Evolutionary conservation across 306 rosid species (phyloP).

Genomic region (Cajanus cajan): DNA sequence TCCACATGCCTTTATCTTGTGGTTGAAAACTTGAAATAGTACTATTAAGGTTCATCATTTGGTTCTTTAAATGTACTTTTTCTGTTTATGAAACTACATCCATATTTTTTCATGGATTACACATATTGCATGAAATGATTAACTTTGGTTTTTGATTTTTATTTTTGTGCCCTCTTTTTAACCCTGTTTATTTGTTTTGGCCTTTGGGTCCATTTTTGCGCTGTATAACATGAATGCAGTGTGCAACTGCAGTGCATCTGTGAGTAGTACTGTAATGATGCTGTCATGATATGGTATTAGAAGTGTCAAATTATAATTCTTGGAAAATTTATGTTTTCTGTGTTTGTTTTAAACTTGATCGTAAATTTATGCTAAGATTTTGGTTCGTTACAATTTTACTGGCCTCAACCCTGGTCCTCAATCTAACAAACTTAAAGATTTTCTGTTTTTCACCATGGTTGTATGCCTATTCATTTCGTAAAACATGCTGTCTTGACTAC

Average conservation of each 20-base stretch:
- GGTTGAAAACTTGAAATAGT: background rate
- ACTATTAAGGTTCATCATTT: background rate
- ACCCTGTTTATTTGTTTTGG: background rate
- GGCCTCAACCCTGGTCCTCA: background rate
- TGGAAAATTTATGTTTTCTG: background rate
- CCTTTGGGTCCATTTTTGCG: background rate
- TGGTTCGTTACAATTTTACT: background rate
- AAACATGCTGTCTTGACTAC: constrained; percentile 13
- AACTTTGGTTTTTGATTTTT: background rate
- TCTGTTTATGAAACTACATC: background rate
- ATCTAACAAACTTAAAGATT: background rate
- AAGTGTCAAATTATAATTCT: background rate
- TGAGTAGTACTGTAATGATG: background rate
- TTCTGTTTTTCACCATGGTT: background rate
- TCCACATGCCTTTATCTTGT: constrained; percentile 7
- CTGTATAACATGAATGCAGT: background rate
- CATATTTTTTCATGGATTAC: background rate
- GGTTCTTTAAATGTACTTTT: background rate
- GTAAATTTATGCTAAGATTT: background rate
- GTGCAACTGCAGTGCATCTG: background rate
- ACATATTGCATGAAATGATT: background rate
- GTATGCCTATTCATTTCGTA: background rate
- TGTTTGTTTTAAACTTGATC: background rate
- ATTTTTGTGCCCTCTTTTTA: background rate
- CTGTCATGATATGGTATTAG: background rate